A percentile compares a stretch with the other conserved stretches of the same genome.
phyloP scores from a whole-genome alignment of 176 grass and related monocot genomes.

The Phoenix dactylifera region DNA sequence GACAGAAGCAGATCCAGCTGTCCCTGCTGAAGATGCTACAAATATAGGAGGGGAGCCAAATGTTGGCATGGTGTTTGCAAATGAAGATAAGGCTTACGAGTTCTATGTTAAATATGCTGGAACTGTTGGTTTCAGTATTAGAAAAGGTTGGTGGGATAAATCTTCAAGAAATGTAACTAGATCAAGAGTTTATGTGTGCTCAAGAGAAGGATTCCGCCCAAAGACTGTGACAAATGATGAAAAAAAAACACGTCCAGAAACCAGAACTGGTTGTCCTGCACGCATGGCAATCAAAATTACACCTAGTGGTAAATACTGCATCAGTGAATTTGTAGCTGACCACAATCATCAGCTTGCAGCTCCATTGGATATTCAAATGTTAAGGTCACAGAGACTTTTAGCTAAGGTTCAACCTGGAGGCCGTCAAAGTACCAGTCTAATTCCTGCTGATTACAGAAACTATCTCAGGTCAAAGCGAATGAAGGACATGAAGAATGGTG shows the following conservation, averaged over 20 bases:
- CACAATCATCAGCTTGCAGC: conserved; percentile 77
- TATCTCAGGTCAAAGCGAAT: conserved; percentile 42
- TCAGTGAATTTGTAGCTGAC: conserved; percentile 58
- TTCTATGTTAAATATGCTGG: conserved; percentile 64
- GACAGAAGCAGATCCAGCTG: conserved; percentile 46
- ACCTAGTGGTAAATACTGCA: conserved; percentile 50
- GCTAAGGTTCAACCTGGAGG: conserved; percentile 47
- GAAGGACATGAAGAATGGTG: conserved; percentile 47
- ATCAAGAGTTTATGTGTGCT: conserved; percentile 65
- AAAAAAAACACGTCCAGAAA: conserved; percentile 52
- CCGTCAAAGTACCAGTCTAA: conserved; percentile 43
- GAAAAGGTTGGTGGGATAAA: conserved; percentile 83
- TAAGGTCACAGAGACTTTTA: conserved; percentile 63
- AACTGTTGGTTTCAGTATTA: conserved; percentile 54
- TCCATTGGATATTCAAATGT: conserved; percentile 70
- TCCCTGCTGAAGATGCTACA: conserved; percentile 34
- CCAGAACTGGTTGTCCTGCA: conserved; percentile 71
- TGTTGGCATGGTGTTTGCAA: conserved; percentile 62
- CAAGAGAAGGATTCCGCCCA: conserved; percentile 65
- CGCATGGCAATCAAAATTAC: conserved; percentile 80
- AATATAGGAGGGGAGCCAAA: conserved; percentile 57
- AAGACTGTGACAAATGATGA: conserved; percentile 39
- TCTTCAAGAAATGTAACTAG: conserved; percentile 46
- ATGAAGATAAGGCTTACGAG: conserved; percentile 75
- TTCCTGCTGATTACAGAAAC: conserved; percentile 75